These are phyloP conservation scores for Martensiomyces pterosporus DNA, from an alignment of 192 early-diverging fungal species.

Conservation along the genomic window DNA sequence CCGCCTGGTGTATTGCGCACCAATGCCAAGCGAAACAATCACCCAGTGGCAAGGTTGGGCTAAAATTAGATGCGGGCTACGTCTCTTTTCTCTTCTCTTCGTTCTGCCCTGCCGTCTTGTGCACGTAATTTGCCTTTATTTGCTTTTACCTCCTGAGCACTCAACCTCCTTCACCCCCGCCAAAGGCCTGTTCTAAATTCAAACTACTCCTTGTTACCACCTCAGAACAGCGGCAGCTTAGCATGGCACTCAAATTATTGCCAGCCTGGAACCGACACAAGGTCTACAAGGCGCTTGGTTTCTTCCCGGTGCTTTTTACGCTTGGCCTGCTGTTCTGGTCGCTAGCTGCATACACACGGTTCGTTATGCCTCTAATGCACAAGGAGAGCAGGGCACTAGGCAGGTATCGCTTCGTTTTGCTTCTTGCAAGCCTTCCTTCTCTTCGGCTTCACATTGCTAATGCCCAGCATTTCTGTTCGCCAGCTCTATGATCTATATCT, in stretches of 20 bases:
- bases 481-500: too few species aligned
- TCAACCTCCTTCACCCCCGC: background rate
- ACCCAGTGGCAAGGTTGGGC: background rate
- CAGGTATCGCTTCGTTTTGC: background rate
- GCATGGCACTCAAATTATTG: conserved; percentile 3
- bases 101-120: too few species aligned
- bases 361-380: conserved; percentile 24
- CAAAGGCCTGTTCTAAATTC: conserved; percentile 5
- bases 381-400: conserved; percentile 1
- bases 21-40: too few species aligned
- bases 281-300: conserved; percentile 30
- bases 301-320: conserved; percentile 39
- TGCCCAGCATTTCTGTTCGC: too few species aligned
- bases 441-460: too few species aligned
- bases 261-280: conserved; percentile 27
- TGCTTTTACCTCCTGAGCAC: background rate
- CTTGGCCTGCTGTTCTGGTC: conserved; percentile 46
- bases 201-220: background rate
- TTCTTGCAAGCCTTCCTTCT: background rate
- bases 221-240: too few species aligned
- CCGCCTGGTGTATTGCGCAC: too few species aligned
- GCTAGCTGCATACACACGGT: conserved; percentile 5
- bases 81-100: too few species aligned
- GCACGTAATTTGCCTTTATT: background rate
- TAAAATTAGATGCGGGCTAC: background rate